Conservation (phyloP, 768 basidiomycete genomes). For the Tricholoma terreum region DNA sequence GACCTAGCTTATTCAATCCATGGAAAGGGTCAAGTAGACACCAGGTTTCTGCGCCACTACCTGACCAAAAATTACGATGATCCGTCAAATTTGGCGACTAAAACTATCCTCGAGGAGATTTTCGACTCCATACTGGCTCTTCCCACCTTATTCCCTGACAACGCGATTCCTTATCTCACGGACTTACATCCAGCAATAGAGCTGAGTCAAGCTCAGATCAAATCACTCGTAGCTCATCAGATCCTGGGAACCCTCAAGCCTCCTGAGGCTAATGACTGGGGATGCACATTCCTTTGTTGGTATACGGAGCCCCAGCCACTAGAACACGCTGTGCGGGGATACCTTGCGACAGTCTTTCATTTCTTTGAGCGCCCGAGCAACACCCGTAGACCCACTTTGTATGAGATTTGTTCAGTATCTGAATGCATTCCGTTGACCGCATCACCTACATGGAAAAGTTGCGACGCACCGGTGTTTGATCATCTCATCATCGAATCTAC, state of each 20-base stretch:
- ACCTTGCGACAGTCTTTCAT: conserved; percentile 27
- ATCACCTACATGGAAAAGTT: conserved; percentile 3
- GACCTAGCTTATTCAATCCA: conserved; percentile 32
- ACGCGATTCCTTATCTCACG: conserved; percentile 20
- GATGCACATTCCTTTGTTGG: conserved; percentile 31
- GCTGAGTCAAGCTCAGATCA: conserved; percentile 20
- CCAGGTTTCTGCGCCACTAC: conserved; percentile 16
- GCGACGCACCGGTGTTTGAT: conserved; percentile 15
- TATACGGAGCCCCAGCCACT: conserved; percentile 27
- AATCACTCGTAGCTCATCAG: conserved; percentile 29
- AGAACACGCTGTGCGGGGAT: conserved; percentile 26
- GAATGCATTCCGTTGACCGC: neutral
- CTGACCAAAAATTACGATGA: conserved; percentile 15
- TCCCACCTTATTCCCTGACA: conserved; percentile 24
- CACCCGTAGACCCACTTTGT: neutral
- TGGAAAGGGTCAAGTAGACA: conserved; percentile 24
- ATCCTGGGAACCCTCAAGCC: conserved; percentile 27
- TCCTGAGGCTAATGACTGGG: conserved; percentile 27
- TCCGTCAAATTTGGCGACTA: conserved; percentile 2
- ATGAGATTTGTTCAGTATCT: neutral
- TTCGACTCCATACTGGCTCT: conserved; percentile 24
- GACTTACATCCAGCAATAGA: conserved; percentile 11
- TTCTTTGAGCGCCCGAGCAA: conserved; percentile 19
- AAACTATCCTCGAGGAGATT: conserved; percentile 19
- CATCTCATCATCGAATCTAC: conserved; percentile 20